Conservation (phyloP, 139 green algal species). For the Ettlia oleoabundans region DNA sequence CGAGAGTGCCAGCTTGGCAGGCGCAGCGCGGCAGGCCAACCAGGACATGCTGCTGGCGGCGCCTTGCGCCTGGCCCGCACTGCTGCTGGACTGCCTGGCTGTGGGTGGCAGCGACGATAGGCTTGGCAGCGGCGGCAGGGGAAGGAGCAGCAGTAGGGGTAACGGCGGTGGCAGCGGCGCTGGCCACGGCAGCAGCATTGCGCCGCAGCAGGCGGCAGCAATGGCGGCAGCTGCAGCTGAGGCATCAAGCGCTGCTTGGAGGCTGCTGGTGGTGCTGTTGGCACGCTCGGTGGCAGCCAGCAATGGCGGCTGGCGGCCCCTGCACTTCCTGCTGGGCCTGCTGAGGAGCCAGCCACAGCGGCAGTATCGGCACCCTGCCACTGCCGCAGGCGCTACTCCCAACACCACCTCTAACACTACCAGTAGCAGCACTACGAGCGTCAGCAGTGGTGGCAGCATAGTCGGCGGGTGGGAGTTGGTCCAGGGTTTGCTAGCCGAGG, state of each 20-base stretch:
- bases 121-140: background rate
- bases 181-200: too few relatives aligned
- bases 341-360: background rate
- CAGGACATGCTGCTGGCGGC: constrained; percentile 26
- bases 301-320: constrained; percentile 1
- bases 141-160: background rate
- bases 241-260: too few relatives aligned
- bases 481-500: constrained; percentile 50
- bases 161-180: too few relatives aligned
- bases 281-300: background rate
- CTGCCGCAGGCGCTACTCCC: too few relatives aligned
- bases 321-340: background rate
- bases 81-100: constrained; percentile 48
- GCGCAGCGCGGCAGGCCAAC: constrained; percentile 39
- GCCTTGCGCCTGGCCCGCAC: constrained; percentile 42
- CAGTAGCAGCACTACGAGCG: background rate
- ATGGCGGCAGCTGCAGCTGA: background rate
- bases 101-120: background rate
- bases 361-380: background rate
- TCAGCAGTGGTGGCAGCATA: background rate
- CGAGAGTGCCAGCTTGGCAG: background rate
- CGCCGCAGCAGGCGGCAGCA: background rate
- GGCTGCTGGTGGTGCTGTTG: constrained; percentile 23
- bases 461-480: constrained; percentile 35
- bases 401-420: too few relatives aligned